Conservation (phyloP, 1,139 yeast species). For the Blastobotrys aristatus region DNA sequence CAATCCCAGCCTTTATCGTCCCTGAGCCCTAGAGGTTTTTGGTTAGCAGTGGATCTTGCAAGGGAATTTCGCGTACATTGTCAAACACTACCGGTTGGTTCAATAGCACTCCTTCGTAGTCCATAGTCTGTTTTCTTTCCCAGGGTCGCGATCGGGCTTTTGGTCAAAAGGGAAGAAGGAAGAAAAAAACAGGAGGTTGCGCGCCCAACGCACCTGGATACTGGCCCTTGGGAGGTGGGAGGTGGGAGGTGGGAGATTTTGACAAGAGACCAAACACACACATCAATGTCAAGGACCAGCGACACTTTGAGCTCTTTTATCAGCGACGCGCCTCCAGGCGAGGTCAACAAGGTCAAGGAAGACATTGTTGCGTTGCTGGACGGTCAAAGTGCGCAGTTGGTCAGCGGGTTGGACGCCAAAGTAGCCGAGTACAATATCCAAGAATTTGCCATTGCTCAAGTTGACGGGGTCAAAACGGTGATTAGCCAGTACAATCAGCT, state of each 20-base stretch:
- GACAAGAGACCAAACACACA: too few species aligned
- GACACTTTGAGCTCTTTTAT: constrained; percentile 38
- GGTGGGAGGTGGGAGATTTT: too few species aligned
- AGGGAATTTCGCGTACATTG: constrained; percentile 35
- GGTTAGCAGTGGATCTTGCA: not conserved
- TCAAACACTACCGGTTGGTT: constrained; percentile 92
- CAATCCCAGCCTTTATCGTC: constrained; percentile 81
- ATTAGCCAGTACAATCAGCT: constrained; percentile 44
- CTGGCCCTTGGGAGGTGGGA: not conserved
- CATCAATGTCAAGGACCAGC: constrained; percentile 2
- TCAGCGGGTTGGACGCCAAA: constrained; percentile 31
- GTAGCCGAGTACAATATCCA: constrained; percentile 43
- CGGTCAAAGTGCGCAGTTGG: constrained; percentile 29
- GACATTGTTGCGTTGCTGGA: constrained; percentile 36
- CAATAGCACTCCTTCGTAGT: constrained; percentile 36
- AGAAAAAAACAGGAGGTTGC: not conserved
- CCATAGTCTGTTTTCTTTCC: constrained; percentile 26
- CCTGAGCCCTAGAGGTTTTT: constrained; percentile 90
- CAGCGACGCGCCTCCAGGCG: constrained; percentile 53
- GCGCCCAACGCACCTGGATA: not conserved
- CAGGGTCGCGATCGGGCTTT: not conserved
- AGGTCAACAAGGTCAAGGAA: constrained; percentile 28
- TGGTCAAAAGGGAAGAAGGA: not conserved
- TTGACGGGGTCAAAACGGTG: constrained; percentile 33
- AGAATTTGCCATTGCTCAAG: constrained; percentile 40